Evolutionary conservation across 805 yeast genomes (phyloP), one percentile per base, ranked within the genome.

Genomic region (Candida boidinii): DNA sequence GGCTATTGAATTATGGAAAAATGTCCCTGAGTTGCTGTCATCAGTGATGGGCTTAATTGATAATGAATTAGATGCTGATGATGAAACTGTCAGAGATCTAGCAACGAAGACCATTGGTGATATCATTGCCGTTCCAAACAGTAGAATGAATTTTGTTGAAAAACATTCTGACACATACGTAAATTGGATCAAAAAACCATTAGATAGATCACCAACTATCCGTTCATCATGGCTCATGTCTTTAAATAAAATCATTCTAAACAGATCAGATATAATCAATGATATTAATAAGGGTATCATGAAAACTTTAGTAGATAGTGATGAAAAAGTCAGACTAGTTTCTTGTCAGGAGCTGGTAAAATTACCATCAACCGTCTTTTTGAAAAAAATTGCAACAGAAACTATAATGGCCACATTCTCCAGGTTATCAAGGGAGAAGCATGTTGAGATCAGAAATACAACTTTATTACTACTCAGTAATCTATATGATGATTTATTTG

Each of bases 21-120:
- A 72, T 32, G 77, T 76, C 0, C 96, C 96, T 0, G 92, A 81
- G 29, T 58, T 83, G 15, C 61, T 84, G 9, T 66, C 72, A 4
- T 73, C 92, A 1, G 80, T 82, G 0, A 73, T 83, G 66, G 92
- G 94, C 0, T 68, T 84, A 32, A 60, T 87, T 4, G 84, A 83
- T 42, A 86, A 83, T 45, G 94, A 87, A 43, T 58, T 87, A 26
- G 75, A 74, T 37, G 85, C 94, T 0, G 83, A 79, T 26, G 71
- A 76, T 42, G 75, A 72, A 20, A 53, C 62, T 12, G 63, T 82
- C 14, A 67, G 96, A 41, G 49, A 66, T 0, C 54, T 80, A 33
- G 87, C 95, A 0, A 81, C 94, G 0, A 71, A 71, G 28, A 72
- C 92, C 0, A 68, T 88, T 2, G 90, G 94, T 0, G 55, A 66